phyloP scores from a whole-genome alignment of 2,329 filamentous ascomycete species.

The Paraphoma sp. region DNA sequence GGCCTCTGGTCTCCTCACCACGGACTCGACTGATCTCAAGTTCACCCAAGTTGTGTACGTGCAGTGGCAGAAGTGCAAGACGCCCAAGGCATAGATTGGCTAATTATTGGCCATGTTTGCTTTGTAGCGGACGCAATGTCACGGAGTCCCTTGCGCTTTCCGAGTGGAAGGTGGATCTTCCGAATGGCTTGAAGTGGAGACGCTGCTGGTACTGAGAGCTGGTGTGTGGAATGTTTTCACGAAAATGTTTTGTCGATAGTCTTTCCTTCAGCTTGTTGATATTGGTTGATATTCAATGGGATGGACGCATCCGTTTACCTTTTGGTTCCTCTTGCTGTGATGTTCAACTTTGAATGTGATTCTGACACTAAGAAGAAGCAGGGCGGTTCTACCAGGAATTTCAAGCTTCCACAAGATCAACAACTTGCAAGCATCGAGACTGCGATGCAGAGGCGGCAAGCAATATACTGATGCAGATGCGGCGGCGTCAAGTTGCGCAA shows the following conservation, averaged over 20 bases:
- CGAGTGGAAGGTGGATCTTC: conserved; percentile 6
- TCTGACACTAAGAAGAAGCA: background rate
- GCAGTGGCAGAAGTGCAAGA: conserved; percentile 52
- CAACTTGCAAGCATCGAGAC: background rate
- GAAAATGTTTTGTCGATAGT: conserved; percentile 2
- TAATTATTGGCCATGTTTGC: conserved; percentile 1
- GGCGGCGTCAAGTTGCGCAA: too few relatives aligned
- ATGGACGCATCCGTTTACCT: conserved; percentile 4
- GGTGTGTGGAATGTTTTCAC: background rate
- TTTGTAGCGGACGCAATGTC: conserved; percentile 9
- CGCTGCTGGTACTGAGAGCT: background rate
- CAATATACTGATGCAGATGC: too few relatives aligned
- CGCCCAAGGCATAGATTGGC: conserved; percentile 17
- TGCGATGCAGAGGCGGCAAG: background rate
- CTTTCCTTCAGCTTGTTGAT: background rate
- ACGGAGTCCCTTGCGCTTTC: conserved; percentile 9
- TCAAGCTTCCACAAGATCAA: too few relatives aligned
- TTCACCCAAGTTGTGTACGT: conserved; percentile 54
- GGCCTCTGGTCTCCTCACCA: conserved; percentile 52
- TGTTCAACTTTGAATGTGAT: background rate
- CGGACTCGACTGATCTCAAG: conserved; percentile 59
- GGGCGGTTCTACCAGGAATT: too few relatives aligned
- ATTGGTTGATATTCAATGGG: conserved; percentile 2
- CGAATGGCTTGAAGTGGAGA: conserved; percentile 7
- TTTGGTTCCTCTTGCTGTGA: background rate